phyloP scores from a whole-genome alignment of 331 rosid species.

The Stylosanthes scabra region DNA sequence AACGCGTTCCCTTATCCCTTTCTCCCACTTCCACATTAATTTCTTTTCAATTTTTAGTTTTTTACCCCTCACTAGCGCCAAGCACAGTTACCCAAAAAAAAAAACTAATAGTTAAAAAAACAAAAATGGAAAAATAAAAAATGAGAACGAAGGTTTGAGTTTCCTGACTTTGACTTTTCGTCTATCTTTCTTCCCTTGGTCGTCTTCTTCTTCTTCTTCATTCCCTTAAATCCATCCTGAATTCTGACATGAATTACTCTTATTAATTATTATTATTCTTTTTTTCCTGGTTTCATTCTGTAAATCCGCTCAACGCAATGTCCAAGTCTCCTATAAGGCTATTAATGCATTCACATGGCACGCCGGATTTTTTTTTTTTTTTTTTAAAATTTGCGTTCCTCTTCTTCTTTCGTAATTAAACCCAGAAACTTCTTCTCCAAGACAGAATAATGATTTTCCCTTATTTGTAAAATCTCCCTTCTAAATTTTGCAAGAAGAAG shows the following conservation, averaged over 20 bases:
- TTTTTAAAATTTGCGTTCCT: background rate
- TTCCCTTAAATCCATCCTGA: background rate
- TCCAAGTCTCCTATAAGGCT: background rate
- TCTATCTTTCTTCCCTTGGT: slow-evolving; percentile 4
- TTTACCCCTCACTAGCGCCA: background rate
- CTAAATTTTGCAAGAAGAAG: no score
- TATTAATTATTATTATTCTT: no score
- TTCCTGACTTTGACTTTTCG: slow-evolving; percentile 40
- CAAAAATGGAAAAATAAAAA: background rate
- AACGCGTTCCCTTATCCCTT: slow-evolving; percentile 34
- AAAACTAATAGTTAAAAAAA: background rate
- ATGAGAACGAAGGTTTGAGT: slow-evolving; percentile 26
- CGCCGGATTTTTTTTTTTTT: background rate
- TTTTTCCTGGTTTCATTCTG: no score
- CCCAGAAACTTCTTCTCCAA: background rate
- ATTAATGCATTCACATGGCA: slow-evolving; percentile 30
- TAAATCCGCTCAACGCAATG: background rate
- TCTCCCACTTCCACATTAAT: background rate
- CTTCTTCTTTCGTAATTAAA: slow-evolving; percentile 15
- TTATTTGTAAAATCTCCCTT: background rate
- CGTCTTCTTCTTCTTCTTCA: background rate
- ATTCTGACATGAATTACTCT: no score
- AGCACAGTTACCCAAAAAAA: background rate
- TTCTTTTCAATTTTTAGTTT: background rate
- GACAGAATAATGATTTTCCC: background rate